Base-by-base conservation (phyloP, 1,284 basidiomycete genomes). In the Gomphus bonarii region DNA sequence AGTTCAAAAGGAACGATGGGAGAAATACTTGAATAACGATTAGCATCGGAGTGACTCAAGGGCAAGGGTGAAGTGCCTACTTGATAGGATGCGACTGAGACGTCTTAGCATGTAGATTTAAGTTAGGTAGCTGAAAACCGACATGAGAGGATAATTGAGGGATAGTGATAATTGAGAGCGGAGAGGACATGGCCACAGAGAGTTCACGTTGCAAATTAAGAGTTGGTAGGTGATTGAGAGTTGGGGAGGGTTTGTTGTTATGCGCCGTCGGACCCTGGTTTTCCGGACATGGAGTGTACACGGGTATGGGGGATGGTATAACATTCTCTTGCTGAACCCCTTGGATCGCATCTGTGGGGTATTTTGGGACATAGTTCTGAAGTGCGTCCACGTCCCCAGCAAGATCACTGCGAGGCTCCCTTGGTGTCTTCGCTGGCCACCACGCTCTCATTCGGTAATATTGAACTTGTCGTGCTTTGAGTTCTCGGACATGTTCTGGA, bases 81-180 rank as follows among this genome's bases (percentile, higher is more conserved):
- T 91, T 89, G 66, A 94, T 88, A 2, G 91, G 91, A 69, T 94
- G 90, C 0, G 86, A 81, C 50, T 81, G 75, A 1, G 88, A 91
- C 0, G 91, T 94, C 66, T 91, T 91, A 59, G 84, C 60, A 49
- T 61, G 64, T 46, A 50, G 63, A 54, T 56, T 60, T 54, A 54
- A 44, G 20, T 56, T 57, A 40, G 52, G 53, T 36, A 52, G 44
- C 30, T 35, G 54, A 16, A 47, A 54, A 51, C 53, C 55, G 40
- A 57, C 43, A 46, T 28, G 36, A 14, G 52, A 54, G 52, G 61
- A 62, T 58, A 63, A 51, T 55, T 61, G 52, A 58, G 61, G 59
- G 62, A 58, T 58, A 57, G 46, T 58, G 36, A 61, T 54, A 53
- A 61, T 59, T 50, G 65, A 70, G 53, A 71, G 65, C 50, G 78